phyloP scores from a whole-genome alignment of 1,139 yeast genomes.

The Pichia sp. region DNA sequence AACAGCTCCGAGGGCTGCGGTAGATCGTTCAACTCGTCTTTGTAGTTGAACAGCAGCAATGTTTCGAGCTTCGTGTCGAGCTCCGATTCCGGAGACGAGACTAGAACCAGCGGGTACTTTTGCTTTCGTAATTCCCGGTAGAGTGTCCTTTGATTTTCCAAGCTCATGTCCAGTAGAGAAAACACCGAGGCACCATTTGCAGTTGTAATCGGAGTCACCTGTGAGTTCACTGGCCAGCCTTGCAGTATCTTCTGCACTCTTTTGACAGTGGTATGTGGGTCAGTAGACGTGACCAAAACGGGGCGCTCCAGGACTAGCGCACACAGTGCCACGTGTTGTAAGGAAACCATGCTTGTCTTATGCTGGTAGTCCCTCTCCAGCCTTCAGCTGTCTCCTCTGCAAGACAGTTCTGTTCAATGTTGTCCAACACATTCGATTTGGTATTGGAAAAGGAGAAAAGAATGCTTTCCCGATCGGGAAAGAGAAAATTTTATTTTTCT shows the following conservation, averaged over 20 bases:
- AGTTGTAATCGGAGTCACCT: conserved; percentile 1
- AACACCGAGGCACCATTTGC: conserved; percentile 8
- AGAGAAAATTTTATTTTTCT: background rate
- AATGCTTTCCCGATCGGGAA: conserved; percentile 9
- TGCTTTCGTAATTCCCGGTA: conserved; percentile 3
- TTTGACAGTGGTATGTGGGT: conserved; percentile 5
- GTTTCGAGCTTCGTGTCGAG: conserved; percentile 9
- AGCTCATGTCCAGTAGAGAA: background rate
- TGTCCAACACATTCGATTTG: background rate
- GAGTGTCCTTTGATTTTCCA: conserved; percentile 3
- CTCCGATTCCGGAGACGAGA: conserved; percentile 1
- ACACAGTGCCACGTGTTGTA: conserved; percentile 8
- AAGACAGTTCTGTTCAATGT: background rate
- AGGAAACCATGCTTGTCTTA: conserved; percentile 1
- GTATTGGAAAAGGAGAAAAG: background rate
- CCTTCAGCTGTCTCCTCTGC: background rate
- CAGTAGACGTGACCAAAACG: conserved; percentile 3
- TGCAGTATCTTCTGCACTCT: conserved; percentile 4
- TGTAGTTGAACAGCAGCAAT: conserved; percentile 6
- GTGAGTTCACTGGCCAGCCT: conserved; percentile 1
- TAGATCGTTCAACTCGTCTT: background rate
- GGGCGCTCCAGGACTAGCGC: conserved; percentile 9
- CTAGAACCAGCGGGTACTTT: conserved; percentile 11
- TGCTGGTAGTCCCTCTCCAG: background rate
- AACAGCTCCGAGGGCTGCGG: background rate